Percentiles rank a stretch among this genome's conserved stretches.
Evolutionary conservation across 2,329 filamentous ascomycete species (phyloP).

Genomic region (Didymellaceae sp.): DNA sequence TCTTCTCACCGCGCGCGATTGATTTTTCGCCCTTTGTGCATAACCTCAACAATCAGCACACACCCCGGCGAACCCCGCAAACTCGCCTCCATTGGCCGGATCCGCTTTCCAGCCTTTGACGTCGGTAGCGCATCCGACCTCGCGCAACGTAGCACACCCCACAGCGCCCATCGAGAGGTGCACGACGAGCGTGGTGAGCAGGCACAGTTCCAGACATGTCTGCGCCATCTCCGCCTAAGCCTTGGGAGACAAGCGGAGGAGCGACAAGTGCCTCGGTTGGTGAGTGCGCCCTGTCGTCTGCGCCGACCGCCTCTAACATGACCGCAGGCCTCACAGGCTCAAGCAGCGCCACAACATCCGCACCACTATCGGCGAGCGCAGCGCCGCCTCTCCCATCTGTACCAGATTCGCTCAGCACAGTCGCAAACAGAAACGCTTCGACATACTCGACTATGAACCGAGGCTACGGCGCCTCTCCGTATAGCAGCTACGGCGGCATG

Average conservation of each 20-base stretch:
- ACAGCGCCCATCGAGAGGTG: conserved; percentile 21
- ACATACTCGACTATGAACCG: conserved; percentile 74
- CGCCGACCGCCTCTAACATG: conserved; percentile 32
- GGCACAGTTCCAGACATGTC: conserved; percentile 55
- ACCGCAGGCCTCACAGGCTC: conserved; percentile 42
- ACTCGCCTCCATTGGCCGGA: conserved; percentile 24
- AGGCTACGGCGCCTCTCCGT: conserved; percentile 57
- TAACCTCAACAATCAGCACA: not conserved
- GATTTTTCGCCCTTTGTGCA: not conserved
- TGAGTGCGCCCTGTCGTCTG: conserved; percentile 31
- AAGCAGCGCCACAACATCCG: conserved; percentile 51
- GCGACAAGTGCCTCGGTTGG: conserved; percentile 52
- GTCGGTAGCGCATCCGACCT: conserved; percentile 13
- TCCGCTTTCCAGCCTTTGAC: conserved; percentile 21
- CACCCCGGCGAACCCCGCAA: conserved; percentile 33
- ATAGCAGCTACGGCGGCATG: conserved; percentile 50
- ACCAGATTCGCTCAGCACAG: conserved; percentile 76
- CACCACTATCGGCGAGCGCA: conserved; percentile 47
- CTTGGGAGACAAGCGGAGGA: conserved; percentile 86
- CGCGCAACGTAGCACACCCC: conserved; percentile 18
- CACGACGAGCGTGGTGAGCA: conserved; percentile 34
- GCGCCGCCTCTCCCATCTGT: conserved; percentile 79
- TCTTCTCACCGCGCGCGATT: not conserved
- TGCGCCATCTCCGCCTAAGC: conserved; percentile 86
- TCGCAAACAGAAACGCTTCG: conserved; percentile 87